Percentiles rank a stretch among this genome's conserved stretches.
phyloP scores from a whole-genome alignment of 1,284 basidiomycete species.

The Ceratobasidium papillatum region DNA sequence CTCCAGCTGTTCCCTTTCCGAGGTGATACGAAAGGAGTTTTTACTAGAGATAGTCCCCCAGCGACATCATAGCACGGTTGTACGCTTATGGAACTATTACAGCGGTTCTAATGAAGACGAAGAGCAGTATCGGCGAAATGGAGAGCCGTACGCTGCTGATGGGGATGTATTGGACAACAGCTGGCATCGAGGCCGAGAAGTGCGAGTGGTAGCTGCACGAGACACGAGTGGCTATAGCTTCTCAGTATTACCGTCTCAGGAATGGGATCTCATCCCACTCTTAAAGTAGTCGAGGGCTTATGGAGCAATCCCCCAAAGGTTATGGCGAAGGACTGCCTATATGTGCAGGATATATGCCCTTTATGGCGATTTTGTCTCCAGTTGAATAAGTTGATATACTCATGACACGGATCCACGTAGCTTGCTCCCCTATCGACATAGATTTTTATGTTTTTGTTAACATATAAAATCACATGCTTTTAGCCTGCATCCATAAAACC shows the following conservation, averaged over 20 bases:
- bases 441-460: too few relatives aligned
- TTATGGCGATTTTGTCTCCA: too few relatives aligned
- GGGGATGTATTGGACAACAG: too few relatives aligned
- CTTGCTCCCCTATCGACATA: too few relatives aligned
- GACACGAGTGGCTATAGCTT: background rate
- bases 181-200: background rate
- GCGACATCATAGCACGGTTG: background rate
- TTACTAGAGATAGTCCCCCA: background rate
- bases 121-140: background rate
- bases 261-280: slow-evolving; percentile 6
- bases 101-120: background rate
- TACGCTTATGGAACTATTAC: slow-evolving; percentile 5
- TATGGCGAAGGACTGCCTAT: too few relatives aligned
- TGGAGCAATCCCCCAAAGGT: too few relatives aligned
- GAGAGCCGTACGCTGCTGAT: too few relatives aligned
- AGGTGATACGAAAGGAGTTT: background rate
- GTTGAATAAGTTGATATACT: too few relatives aligned
- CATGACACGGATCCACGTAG: too few relatives aligned
- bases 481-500: too few relatives aligned
- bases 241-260: background rate
- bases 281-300: background rate
- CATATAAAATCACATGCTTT: too few relatives aligned
- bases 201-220: background rate
- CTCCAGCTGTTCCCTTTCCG: background rate
- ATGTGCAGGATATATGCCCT: too few relatives aligned